phyloP scores from a whole-genome alignment of 2,329 filamentous ascomycete species.

The Bipolaris oryzae region DNA sequence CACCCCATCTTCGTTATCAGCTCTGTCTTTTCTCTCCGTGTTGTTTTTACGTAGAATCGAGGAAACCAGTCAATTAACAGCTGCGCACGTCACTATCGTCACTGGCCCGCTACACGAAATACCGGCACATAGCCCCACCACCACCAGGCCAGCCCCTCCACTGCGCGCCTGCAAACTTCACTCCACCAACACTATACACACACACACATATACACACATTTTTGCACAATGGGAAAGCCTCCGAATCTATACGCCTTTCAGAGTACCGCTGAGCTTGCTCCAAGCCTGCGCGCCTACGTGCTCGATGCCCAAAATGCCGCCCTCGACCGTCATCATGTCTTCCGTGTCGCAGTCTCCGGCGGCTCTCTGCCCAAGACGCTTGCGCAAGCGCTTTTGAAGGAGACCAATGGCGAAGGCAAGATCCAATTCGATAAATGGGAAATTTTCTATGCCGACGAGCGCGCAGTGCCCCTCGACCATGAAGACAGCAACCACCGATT shows the following conservation, averaged over 20 bases:
- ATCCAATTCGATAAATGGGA: conserved; percentile 89
- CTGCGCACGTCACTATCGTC: conserved; percentile 24
- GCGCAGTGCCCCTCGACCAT: conserved; percentile 89
- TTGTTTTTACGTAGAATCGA: neutral
- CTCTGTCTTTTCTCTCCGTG: conserved; percentile 1
- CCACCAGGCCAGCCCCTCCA: conserved; percentile 21
- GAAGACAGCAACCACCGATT: conserved; percentile 93
- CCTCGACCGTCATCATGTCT: conserved; percentile 77
- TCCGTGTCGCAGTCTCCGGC: conserved; percentile 92
- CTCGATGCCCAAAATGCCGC: conserved; percentile 81
- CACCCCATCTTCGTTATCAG: neutral
- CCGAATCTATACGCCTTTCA: conserved; percentile 80
- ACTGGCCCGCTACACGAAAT: conserved; percentile 20
- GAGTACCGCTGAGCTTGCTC: conserved; percentile 71
- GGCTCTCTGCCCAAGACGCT: conserved; percentile 90
- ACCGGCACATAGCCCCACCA: conserved; percentile 18
- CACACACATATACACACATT: conserved; percentile 4
- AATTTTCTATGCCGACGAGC: conserved; percentile 98
- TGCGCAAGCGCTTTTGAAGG: conserved; percentile 77
- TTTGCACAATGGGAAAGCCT: conserved; percentile 47
- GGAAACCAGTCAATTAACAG: conserved; percentile 5
- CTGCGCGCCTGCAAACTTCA: conserved; percentile 15
- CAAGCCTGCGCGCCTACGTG: conserved; percentile 80
- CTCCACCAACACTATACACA: conserved; percentile 15
- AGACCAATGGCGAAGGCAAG: conserved; percentile 62